phyloP scores from a whole-genome alignment of 2,329 filamentous ascomycete genomes.

The Alternaria gansuensis region DNA sequence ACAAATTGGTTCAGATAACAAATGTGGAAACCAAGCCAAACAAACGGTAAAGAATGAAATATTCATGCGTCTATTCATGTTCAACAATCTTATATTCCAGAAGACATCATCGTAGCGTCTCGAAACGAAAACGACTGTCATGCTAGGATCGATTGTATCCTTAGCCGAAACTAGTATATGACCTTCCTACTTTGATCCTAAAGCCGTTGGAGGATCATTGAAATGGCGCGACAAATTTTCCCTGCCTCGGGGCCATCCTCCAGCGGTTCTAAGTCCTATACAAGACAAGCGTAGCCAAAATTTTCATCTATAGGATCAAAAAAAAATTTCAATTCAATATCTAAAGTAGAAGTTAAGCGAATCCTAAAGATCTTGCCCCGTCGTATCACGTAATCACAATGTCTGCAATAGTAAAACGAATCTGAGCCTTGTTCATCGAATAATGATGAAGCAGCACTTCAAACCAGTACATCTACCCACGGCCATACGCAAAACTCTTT shows the following conservation, averaged over 20 bases:
- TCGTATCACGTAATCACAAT: no score
- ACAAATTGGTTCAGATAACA: no score
- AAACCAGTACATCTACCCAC: background rate
- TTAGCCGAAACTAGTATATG: background rate
- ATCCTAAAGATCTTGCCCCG: no score
- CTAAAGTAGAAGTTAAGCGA: no score
- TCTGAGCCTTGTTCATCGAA: no score
- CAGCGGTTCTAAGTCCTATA: background rate
- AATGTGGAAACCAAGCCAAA: no score
- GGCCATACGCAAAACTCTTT: background rate
- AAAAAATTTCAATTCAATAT: background rate
- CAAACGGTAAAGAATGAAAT: no score
- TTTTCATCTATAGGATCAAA: background rate
- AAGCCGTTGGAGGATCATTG: background rate
- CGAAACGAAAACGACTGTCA: no score
- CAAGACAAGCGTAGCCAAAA: conserved; percentile 4
- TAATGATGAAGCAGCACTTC: background rate
- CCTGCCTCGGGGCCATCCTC: background rate
- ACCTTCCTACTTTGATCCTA: conserved; percentile 5
- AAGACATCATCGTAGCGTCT: no score
- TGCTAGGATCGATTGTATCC: background rate
- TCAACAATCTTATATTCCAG: no score
- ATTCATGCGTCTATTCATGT: no score
- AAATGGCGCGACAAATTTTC: background rate
- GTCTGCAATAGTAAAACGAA: no score